These are phyloP conservation scores for Gryganskiella cystojenkinii DNA, from an alignment of 192 early-diverging fungal genomes.

Conservation along the genomic window DNA sequence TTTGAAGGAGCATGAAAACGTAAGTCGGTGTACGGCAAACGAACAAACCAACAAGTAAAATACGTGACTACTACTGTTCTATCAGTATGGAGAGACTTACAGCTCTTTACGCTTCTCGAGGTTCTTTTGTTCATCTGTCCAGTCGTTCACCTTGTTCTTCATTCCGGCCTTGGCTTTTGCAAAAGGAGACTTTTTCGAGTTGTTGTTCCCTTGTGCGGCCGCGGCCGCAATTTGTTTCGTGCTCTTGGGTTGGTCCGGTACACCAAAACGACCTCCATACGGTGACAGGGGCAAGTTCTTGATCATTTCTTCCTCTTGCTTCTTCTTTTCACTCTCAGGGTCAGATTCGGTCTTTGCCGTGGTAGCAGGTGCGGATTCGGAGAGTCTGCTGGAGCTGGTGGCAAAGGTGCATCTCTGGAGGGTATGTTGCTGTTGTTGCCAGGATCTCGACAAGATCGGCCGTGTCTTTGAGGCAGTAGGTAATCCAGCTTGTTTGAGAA, in stretches of 20 bases:
- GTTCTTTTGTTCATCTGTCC: slow-evolving; percentile 62
- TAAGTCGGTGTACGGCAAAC: slow-evolving; percentile 36
- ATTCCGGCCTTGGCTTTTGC: slow-evolving; percentile 44
- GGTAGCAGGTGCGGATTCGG: not conserved
- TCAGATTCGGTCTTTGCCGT: not conserved
- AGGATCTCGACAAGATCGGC: not conserved
- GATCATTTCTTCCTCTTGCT: not conserved
- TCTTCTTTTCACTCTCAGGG: not conserved
- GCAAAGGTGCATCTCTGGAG: not conserved
- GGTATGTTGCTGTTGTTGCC: not conserved
- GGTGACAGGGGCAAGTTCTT: slow-evolving; percentile 28
- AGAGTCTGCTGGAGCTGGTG: not conserved
- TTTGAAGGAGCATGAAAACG: slow-evolving; percentile 42
- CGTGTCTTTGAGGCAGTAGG: not conserved
- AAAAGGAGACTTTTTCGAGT: slow-evolving; percentile 39
- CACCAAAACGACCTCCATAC: slow-evolving; percentile 45
- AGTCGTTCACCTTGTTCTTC: slow-evolving; percentile 56
- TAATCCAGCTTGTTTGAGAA: not conserved
- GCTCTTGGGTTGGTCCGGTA: slow-evolving; percentile 41
- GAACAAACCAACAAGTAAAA: slow-evolving; percentile 24
- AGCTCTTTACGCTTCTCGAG: slow-evolving; percentile 59
- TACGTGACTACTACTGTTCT: not conserved
- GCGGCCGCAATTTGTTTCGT: slow-evolving; percentile 27
- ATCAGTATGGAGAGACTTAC: slow-evolving; percentile 54
- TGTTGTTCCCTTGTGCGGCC: slow-evolving; percentile 12